Evolutionary conservation across 257 asterid species (phyloP), one percentile per base, ranked within the genome.

Genomic region (Penstemon newberryi): DNA sequence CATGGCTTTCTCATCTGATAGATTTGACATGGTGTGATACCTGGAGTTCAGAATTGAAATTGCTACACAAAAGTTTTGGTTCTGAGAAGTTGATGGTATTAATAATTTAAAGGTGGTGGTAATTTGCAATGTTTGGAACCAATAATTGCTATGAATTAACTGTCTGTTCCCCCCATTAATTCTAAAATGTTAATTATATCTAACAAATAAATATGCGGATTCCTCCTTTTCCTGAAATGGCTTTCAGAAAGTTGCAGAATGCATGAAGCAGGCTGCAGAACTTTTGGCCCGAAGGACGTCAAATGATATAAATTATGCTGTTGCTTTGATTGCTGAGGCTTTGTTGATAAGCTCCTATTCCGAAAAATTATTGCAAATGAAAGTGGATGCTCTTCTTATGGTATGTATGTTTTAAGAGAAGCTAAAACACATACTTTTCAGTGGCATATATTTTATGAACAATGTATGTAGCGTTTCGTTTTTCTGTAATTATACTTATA

Each of bases 371-470:
- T 83, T 91, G 71, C 91, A 89, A 73, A 83, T 78, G 86, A 94
- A 94, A 80, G 97, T 81, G 69, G 90, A 85, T 66, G 87, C 91
- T 79, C 95, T 94, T 84, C 83, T 89, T 73, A 76, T 75, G 97
- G 99, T 93, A 75, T 69, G 87, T 66, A 25, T 25, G 33, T 69
- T 69, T 58, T 70, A 57, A 50, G 50, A 69, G 79, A 74, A 70
- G 72, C 51, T 66, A 41, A 8, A 50, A 70, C 69, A 65, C 59
- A 65, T 42, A 49, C 25, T 51, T 4, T 19, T 44, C n/a, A 8
- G 57, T 41, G 65, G 53, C 62, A 6, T 18, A 65, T 54, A 56
- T 4, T 38, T 68, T 70, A 45, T n/a, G 55, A 60, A 40, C 38
- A 40, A 50, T 42, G 15, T 72, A 50, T 50, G 40, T 47, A 49